phyloP scores from a whole-genome alignment of 1,284 basidiomycete genomes.

The Tremellales sp. region DNA sequence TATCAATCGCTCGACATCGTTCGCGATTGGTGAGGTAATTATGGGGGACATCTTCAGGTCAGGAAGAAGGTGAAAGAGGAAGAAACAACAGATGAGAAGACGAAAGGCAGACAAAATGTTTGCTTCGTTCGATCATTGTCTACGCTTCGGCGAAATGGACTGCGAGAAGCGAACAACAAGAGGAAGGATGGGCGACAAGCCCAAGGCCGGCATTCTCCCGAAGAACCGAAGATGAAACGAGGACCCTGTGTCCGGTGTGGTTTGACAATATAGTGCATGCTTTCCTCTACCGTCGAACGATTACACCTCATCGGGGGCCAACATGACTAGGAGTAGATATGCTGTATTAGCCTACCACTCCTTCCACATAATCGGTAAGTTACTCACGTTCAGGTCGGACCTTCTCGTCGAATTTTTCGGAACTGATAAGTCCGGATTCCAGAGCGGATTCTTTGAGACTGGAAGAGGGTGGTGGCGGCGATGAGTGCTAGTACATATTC shows the following conservation, averaged over 20 bases:
- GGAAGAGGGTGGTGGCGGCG: not conserved
- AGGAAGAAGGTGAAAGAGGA: too few relatives aligned
- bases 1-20: not conserved
- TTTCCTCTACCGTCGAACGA: not conserved
- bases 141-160: not conserved
- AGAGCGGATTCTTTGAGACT: slow-evolving; percentile 88
- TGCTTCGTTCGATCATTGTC: not conserved
- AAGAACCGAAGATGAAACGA: not conserved
- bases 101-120: not conserved
- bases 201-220: not conserved
- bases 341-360: slow-evolving; percentile 5
- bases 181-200: not conserved
- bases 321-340: slow-evolving; percentile 35
- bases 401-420: slow-evolving; percentile 91
- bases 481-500: too few relatives aligned
- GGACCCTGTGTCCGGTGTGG: not conserved
- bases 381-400: slow-evolving; percentile 81
- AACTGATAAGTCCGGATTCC: slow-evolving; percentile 74
- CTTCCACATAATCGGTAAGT: slow-evolving; percentile 4
- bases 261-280: not conserved
- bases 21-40: not conserved
- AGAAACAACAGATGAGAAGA: not conserved
- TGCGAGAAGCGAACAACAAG: not conserved
- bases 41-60: not conserved
- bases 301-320: slow-evolving; percentile 45